phyloP scores from a whole-genome alignment of 495 filamentous ascomycete species.

The Aspergillus baeticus region DNA sequence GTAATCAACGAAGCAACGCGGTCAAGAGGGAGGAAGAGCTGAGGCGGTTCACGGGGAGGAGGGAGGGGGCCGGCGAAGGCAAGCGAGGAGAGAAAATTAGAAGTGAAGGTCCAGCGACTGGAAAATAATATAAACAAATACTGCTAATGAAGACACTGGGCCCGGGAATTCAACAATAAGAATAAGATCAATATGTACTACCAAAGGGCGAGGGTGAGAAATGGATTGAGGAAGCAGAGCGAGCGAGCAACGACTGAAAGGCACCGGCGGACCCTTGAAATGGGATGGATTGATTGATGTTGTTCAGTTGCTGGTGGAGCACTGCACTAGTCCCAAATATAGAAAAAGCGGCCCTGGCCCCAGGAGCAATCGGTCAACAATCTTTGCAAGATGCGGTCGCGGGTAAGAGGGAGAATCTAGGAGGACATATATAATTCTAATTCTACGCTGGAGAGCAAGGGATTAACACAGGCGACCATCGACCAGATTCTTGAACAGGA shows the following conservation, averaged over 20 bases:
- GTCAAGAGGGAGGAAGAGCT: neutral
- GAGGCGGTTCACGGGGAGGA: neutral
- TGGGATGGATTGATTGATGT: constrained; percentile 2
- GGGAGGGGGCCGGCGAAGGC: neutral
- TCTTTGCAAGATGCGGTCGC: neutral
- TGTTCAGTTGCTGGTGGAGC: constrained; percentile 7
- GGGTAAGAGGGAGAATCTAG: no score
- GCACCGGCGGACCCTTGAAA: constrained; percentile 1
- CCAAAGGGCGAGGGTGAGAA: neutral
- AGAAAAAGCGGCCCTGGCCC: constrained; percentile 3
- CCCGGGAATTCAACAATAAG: neutral
- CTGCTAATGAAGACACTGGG: neutral
- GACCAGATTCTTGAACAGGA: no score
- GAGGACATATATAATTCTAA: no score
- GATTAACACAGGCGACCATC: neutral
- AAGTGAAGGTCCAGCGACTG: neutral
- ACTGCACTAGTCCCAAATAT: constrained; percentile 14
- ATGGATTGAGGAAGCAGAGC: neutral
- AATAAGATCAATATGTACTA: constrained; percentile 9
- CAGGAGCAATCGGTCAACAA: neutral
- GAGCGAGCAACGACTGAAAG: neutral
- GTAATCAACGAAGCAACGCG: neutral
- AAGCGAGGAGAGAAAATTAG: neutral
- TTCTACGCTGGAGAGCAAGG: neutral
- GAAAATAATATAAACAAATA: constrained; percentile 4